A percentile compares a stretch with the other conserved stretches of the same genome.
phyloP scores from a whole-genome alignment of 345 rosid genomes.

The Clarkia xantiana region DNA sequence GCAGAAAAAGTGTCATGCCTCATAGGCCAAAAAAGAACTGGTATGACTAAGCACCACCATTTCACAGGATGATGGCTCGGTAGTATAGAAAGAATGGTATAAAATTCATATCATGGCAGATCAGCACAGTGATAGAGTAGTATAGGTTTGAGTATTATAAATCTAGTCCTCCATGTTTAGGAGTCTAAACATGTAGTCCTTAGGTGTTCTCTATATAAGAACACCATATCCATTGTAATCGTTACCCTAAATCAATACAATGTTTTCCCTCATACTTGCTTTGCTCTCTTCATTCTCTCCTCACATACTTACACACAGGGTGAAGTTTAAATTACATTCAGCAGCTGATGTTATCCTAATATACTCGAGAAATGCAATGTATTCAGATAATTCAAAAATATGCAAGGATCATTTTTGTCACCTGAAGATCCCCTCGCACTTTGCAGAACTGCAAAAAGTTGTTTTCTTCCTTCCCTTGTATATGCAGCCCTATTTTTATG shows the following conservation, averaged over 20 bases:
- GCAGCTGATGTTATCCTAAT: neutral
- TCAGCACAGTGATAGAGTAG: no score
- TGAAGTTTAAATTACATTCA: neutral
- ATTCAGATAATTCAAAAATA: neutral
- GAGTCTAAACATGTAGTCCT: no score
- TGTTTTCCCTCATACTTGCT: no score
- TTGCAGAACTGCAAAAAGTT: slow-evolving; percentile 92
- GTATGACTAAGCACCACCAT: neutral
- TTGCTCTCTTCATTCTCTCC: no score
- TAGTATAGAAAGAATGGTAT: neutral
- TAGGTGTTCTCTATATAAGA: no score
- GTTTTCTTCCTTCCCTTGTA: slow-evolving; percentile 94
- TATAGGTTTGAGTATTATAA: no score
- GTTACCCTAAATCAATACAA: no score
- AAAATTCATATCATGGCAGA: neutral
- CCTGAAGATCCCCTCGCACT: slow-evolving; percentile 99
- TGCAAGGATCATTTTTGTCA: slow-evolving; percentile 10
- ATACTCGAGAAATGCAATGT: neutral
- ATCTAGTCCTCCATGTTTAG: no score
- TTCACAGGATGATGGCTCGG: neutral
- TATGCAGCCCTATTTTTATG: slow-evolving; percentile 63
- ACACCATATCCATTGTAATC: no score
- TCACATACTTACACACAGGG: no score
- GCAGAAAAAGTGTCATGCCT: no score
- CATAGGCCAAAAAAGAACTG: neutral